These are phyloP conservation scores for Parietaria judaica DNA, from an alignment of 306 rosid species.

Conservation along the genomic window DNA sequence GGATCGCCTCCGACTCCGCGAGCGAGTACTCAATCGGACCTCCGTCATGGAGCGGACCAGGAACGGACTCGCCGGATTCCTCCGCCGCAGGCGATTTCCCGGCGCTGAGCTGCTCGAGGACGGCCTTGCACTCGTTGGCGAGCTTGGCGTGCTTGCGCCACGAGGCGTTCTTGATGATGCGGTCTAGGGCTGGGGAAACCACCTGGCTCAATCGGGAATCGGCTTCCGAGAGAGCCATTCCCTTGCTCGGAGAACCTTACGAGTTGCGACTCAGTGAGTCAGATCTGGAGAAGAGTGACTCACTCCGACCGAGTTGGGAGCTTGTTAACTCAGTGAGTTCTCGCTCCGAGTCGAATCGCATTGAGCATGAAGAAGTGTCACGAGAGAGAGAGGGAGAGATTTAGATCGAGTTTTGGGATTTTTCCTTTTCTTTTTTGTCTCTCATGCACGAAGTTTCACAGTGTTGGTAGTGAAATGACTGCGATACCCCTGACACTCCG, in stretches of 20 bases:
- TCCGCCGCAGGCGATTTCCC: constrained; percentile 15
- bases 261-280: constrained; percentile 35
- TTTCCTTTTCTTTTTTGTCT: not conserved
- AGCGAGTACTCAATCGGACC: constrained; percentile 68
- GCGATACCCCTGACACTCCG: not conserved
- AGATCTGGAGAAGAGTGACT: constrained; percentile 19
- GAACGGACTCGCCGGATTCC: constrained; percentile 16
- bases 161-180: constrained; percentile 79
- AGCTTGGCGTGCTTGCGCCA: constrained; percentile 95
- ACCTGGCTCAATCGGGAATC: constrained; percentile 94
- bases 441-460: not conserved
- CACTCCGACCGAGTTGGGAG: not conserved
- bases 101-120: constrained; percentile 52
- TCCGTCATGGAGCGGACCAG: constrained; percentile 90
- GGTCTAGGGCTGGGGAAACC: constrained; percentile 79
- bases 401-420: constrained; percentile 26
- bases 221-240: constrained; percentile 99
- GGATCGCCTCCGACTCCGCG: constrained; percentile 70
- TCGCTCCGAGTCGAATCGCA: constrained; percentile 3
- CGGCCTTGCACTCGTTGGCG: constrained; percentile 85
- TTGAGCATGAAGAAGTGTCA: constrained; percentile 5
- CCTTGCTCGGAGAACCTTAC: constrained; percentile 35
- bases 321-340: constrained; percentile 36
- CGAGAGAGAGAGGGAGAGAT: constrained; percentile 7
- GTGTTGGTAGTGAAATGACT: not conserved